phyloP scores from a whole-genome alignment of 116 monocot genomes.

The Thalassia testudinum region DNA sequence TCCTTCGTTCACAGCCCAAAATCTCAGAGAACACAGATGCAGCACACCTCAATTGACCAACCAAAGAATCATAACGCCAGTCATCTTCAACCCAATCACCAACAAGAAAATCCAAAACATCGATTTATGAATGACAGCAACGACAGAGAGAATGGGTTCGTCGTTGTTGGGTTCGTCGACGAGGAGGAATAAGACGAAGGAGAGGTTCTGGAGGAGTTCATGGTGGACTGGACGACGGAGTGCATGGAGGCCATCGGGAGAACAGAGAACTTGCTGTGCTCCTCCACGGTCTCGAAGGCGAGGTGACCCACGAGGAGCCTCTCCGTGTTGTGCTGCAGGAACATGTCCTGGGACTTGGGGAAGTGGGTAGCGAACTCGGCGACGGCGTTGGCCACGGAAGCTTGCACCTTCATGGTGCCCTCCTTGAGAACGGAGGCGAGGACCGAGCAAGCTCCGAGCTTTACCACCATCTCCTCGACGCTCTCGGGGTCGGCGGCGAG shows the following conservation, averaged over 20 bases:
- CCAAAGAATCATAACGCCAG: too few relatives aligned
- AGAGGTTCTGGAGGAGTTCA: constrained; percentile 1
- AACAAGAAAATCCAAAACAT: too few relatives aligned
- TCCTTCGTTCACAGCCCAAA: too few relatives aligned
- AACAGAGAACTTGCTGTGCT: constrained; percentile 82
- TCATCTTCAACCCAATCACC: too few relatives aligned
- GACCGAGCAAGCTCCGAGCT: constrained; percentile 54
- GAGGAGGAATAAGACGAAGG: too few relatives aligned
- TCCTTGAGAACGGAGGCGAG: constrained; percentile 84
- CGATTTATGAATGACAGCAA: too few relatives aligned
- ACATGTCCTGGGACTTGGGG: constrained; percentile 67
- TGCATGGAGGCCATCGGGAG: constrained; percentile 57
- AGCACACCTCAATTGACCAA: too few relatives aligned
- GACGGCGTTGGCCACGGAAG: constrained; percentile 72
- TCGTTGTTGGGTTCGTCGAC: too few relatives aligned
- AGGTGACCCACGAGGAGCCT: constrained; percentile 79
- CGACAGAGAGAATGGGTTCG: too few relatives aligned
- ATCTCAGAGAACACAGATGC: too few relatives aligned
- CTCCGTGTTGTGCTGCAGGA: constrained; percentile 68
- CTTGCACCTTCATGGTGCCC: constrained; percentile 76
- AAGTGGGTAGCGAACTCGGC: constrained; percentile 58
- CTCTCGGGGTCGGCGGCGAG: constrained; percentile 68
- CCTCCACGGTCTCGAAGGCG: constrained; percentile 94
- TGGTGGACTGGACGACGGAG: constrained; percentile 30
- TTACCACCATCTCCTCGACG: constrained; percentile 72